These are phyloP conservation scores for Yamadazyma diddensiae DNA, from an alignment of 1,139 yeast species.

Conservation along the genomic window DNA sequence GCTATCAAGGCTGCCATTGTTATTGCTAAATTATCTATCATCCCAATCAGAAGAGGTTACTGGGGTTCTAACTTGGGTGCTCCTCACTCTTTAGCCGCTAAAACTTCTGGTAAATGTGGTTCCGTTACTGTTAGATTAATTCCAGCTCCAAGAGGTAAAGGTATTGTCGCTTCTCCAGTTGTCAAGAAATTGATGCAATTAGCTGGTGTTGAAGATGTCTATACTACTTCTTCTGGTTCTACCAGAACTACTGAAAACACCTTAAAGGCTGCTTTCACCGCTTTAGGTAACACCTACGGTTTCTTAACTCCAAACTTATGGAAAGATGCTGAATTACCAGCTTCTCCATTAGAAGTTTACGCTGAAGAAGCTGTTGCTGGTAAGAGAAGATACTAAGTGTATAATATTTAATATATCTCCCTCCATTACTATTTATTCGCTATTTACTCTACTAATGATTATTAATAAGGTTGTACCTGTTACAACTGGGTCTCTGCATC, in stretches of 20 bases:
- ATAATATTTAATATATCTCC: background rate
- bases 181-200: slow-evolving; percentile 98
- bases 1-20: slow-evolving; percentile 99
- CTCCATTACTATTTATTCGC: background rate
- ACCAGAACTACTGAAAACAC: slow-evolving; percentile 99
- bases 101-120: slow-evolving; percentile 99
- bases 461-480: no score
- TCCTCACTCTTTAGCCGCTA: slow-evolving; percentile 98
- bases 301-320: slow-evolving; percentile 99
- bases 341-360: slow-evolving; percentile 94
- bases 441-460: no score
- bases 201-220: slow-evolving; percentile 99
- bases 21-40: slow-evolving; percentile 97
- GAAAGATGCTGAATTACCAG: slow-evolving; percentile 79
- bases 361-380: slow-evolving; percentile 77
- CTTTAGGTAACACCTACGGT: slow-evolving; percentile 99
- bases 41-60: slow-evolving; percentile 99
- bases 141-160: slow-evolving; percentile 99
- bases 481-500: no score
- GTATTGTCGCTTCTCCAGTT: slow-evolving; percentile 99
- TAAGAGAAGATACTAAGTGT: slow-evolving; percentile 67
- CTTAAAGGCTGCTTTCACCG: slow-evolving; percentile 98
- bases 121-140: slow-evolving; percentile 97
- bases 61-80: slow-evolving; percentile 99
- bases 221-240: slow-evolving; percentile 98